These are phyloP conservation scores for Penicillium sp. DNA, from an alignment of 2,329 filamentous ascomycete genomes.

Conservation along the genomic window DNA sequence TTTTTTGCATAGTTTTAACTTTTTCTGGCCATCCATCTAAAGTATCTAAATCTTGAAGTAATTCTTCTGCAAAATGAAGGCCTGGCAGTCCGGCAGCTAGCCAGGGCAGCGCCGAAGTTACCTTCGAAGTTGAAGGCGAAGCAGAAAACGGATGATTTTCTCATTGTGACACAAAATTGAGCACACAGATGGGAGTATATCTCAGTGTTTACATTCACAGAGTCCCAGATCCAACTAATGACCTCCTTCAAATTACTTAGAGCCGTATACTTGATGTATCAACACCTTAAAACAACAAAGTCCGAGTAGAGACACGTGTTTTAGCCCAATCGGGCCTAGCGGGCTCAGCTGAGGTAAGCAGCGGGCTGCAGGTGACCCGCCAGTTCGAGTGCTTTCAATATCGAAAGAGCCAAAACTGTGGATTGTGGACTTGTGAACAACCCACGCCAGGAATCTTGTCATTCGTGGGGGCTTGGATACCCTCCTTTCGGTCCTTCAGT, in stretches of 20 bases:
- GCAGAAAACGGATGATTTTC: conserved; percentile 8
- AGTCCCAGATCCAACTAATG: background rate
- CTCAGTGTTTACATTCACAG: too few relatives aligned
- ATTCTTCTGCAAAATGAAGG: too few relatives aligned
- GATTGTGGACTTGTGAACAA: conserved; percentile 1
- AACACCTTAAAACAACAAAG: background rate
- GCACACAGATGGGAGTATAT: too few relatives aligned
- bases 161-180: too few relatives aligned
- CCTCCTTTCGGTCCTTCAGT: conserved; percentile 23
- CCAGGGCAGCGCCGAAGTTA: background rate
- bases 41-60: too few relatives aligned
- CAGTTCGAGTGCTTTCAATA: conserved; percentile 6
- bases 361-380: conserved; percentile 18
- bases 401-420: conserved; percentile 1
- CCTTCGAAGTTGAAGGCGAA: background rate
- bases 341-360: conserved; percentile 16
- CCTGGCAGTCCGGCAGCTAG: background rate
- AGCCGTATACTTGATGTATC: background rate
- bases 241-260: background rate
- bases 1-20: too few relatives aligned
- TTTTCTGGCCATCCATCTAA: too few relatives aligned
- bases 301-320: conserved; percentile 9
- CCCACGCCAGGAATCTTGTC: conserved; percentile 1
- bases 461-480: background rate
- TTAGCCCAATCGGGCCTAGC: conserved; percentile 22